Base-by-base conservation (phyloP, 805 yeast species). In the Geotrichum ghanense region DNA sequence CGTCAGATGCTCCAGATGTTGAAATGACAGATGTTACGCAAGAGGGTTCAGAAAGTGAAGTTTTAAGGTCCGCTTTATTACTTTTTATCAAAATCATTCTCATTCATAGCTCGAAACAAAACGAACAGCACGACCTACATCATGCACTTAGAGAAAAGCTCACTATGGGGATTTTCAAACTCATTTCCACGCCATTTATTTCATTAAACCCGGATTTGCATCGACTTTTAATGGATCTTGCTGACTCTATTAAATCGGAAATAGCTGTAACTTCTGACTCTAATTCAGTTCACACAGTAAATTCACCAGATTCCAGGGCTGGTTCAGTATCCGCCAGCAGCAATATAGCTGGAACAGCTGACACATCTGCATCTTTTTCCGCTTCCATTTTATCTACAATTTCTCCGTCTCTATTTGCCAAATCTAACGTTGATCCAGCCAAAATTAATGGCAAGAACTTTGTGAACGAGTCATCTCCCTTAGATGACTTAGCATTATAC, bases 401-500 rank as follows among this genome's bases (percentile, higher is more conserved):
- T 22, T n/a, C 17, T 2, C 20, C 43, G 10, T 19, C 42, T 3
- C 35, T 41, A 7, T 22, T 46, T 17, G 35, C 31, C 16, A 22
- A 19, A 44, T 22, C 42, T n/a, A 39, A 17, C 31, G 22, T 31
- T n/a, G 37, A 19, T 6, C 16, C 17, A 31, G 12, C 37, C 37
- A 9, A 19, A n/a, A 6, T 31, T 6, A 31, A 6, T 31, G 37
- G 37, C 19, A 19, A 31, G 12, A n/a, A 31, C 16, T 31, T 19
- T n/a, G 27, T 22, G 16, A 26, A 27, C 7, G 49, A 44, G 9
- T 43, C 26, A 12, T 42, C 25, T 25, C 42, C 47, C 3, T 41
- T 43, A 6, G 14, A 31, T 2, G 56, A 61, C 44, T 52, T 67
- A 22, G 53, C 56, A 42, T 44, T 68, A 1, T 57, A 51, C 43